Evolutionary conservation across 2,329 filamentous ascomycete species (phyloP).

Genomic region (Camptophora hylomeconis): DNA sequence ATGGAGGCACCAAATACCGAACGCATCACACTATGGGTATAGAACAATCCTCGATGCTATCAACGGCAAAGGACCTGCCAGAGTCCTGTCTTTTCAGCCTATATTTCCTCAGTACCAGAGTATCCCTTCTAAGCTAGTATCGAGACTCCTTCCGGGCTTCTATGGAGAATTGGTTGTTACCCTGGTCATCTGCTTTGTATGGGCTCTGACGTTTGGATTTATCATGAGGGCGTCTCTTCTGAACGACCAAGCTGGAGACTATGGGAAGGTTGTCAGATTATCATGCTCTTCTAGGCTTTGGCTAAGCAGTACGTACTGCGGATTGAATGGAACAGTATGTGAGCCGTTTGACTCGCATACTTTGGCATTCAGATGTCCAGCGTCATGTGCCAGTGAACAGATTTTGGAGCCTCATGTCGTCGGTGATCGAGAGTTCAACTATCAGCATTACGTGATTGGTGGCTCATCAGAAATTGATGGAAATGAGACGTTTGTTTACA

Average conservation of each 20-base stretch:
- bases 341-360: conserved; percentile 41
- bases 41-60: no score
- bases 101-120: no score
- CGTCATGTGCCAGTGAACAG: conserved; percentile 40
- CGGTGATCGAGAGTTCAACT: conserved; percentile 42
- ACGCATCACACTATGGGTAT: no score
- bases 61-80: no score
- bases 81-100: no score
- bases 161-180: no score
- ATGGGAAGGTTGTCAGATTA: not conserved
- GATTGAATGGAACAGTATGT: conserved; percentile 43
- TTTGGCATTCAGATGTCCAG: conserved; percentile 46
- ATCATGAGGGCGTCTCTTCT: not conserved
- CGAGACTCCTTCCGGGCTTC: no score
- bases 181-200: not conserved
- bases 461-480: conserved; percentile 29
- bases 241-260: not conserved
- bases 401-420: conserved; percentile 43
- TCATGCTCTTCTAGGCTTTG: conserved; percentile 2
- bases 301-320: conserved; percentile 26
- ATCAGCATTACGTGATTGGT: conserved; percentile 41
- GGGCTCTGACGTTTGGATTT: not conserved
- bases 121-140: no score
- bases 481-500: conserved; percentile 36
- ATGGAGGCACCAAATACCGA: no score